Evolutionary conservation across 2,329 filamentous ascomycete genomes (phyloP).

Genomic region (Colletotrichum acutatum): DNA sequence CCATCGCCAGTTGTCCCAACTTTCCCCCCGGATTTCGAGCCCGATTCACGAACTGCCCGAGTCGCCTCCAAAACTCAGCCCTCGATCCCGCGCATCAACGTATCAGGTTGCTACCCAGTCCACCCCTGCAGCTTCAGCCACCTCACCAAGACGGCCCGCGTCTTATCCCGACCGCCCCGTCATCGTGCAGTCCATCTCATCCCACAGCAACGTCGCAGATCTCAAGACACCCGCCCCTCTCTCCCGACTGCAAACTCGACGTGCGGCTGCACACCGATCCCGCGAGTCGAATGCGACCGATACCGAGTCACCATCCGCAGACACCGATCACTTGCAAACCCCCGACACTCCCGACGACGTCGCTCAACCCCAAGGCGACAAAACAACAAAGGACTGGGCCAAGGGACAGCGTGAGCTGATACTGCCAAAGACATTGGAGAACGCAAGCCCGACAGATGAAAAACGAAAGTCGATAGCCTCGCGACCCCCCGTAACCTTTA

Average conservation of each 20-base stretch:
- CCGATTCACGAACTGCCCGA: constrained; percentile 33
- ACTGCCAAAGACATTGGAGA: constrained; percentile 54
- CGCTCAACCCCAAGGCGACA: constrained; percentile 40
- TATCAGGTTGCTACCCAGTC: constrained; percentile 47
- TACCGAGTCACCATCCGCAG: constrained; percentile 44
- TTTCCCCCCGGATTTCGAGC: constrained; percentile 36
- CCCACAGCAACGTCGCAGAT: constrained; percentile 32
- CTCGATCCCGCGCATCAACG: constrained; percentile 49
- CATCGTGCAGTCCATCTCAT: constrained; percentile 21
- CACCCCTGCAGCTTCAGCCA: constrained; percentile 35
- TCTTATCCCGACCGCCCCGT: constrained; percentile 48
- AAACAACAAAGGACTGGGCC: constrained; percentile 47
- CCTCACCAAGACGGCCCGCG: constrained; percentile 46
- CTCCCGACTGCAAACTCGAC: constrained; percentile 48
- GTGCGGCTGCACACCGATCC: constrained; percentile 51
- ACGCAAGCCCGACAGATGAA: constrained; percentile 58
- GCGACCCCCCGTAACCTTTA: constrained; percentile 63
- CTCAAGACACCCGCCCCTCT: constrained; percentile 42
- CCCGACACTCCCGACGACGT: constrained; percentile 41
- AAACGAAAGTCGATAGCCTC: constrained; percentile 52
- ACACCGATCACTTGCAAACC: constrained; percentile 46
- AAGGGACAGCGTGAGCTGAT: constrained; percentile 60
- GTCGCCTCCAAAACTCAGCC: constrained; percentile 36
- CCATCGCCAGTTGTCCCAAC: constrained; percentile 33
- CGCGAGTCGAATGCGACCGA: constrained; percentile 49